Evolutionary conservation across 2,329 filamentous ascomycete species (phyloP).

Genomic region (Lasiodiplodia citricola): DNA sequence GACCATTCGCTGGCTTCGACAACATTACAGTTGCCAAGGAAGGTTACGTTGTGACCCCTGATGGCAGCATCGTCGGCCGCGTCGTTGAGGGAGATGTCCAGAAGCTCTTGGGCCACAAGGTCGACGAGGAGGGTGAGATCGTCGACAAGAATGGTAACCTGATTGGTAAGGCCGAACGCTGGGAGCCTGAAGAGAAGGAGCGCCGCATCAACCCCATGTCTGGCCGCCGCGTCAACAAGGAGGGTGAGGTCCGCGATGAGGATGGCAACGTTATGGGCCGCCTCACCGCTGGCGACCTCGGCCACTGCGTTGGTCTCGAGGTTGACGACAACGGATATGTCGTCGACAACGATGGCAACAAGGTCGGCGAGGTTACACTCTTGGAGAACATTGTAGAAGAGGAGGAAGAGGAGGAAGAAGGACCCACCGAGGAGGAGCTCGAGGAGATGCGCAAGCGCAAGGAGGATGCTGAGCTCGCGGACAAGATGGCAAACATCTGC

Average conservation of each 20-base stretch:
- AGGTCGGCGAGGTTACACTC: constrained; percentile 67
- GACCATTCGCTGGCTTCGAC: constrained; percentile 66
- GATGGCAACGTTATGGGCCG: constrained; percentile 56
- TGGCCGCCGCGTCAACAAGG: constrained; percentile 59
- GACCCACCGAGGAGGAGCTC: constrained; percentile 57
- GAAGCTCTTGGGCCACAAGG: constrained; percentile 57
- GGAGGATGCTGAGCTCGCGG: constrained; percentile 76
- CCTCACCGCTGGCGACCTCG: constrained; percentile 57
- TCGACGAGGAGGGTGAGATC: constrained; percentile 59
- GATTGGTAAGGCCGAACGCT: constrained; percentile 59
- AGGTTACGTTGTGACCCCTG: constrained; percentile 56
- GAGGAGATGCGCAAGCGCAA: constrained; percentile 52
- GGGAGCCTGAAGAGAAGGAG: constrained; percentile 60
- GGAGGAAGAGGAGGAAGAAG: constrained; percentile 57
- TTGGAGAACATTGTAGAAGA: constrained; percentile 66
- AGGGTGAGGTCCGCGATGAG: constrained; percentile 58
- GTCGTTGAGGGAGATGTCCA: constrained; percentile 57
- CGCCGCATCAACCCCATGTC: constrained; percentile 66
- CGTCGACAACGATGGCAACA: constrained; percentile 63
- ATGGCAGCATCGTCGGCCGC: constrained; percentile 55
- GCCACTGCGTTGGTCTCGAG: constrained; percentile 58
- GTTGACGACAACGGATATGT: constrained; percentile 60
- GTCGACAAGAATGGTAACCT: constrained; percentile 60
- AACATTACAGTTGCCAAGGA: constrained; percentile 62
- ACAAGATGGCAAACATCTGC: constrained; percentile 74